Base-by-base conservation (phyloP, 148 eudicot genomes). In the Rhododendron ferrugineum region DNA sequence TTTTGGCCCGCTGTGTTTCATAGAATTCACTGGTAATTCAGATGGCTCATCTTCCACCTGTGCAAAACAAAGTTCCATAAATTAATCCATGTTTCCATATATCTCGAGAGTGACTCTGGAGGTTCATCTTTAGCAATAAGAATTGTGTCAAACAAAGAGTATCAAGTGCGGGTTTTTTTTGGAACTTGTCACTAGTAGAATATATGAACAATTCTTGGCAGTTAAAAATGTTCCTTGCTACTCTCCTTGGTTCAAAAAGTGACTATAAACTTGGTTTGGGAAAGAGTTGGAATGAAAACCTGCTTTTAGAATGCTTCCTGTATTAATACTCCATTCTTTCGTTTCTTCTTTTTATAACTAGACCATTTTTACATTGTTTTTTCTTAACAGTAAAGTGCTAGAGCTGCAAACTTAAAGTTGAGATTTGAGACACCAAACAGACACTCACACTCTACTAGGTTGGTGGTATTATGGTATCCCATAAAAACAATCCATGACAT, bases 41-140 rank as follows among this genome's bases (percentile, higher is more conserved):
- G 88, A 85, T 54, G 92, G 89, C 88, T 86, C 86, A 85, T 93
- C 93, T 87, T 92, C 92, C 79, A 85, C 86, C 97, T 94, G 87
- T 84, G 84, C 42, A 64, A 79, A 78, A 85, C 37, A 84, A 72
- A 72, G 50, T 78, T 79, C 68, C 78, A 56, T 22, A 34, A 54
- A 68, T 85, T 42, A 77, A 86, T 82, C 76, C 82, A 54, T 28
- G 79, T 50, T 23, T 10, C 15, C 58, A 70, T 84, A 81, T 28
- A 52, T 11, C 74, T 36, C 73, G 32, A 42, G 20, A 9, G 40
- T 56, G 70, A 50, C 44, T 16, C 58, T 64, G 52, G 75, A 50
- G 46, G 40, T 78, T 88, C 90, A 89, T 81, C 86, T 70, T 36
- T 68, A 83, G 84, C 11, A 46, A 62, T 66, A 49, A 60, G 22